These are phyloP conservation scores for Lentinus brumalis DNA, from an alignment of 768 basidiomycete genomes.

Conservation along the genomic window DNA sequence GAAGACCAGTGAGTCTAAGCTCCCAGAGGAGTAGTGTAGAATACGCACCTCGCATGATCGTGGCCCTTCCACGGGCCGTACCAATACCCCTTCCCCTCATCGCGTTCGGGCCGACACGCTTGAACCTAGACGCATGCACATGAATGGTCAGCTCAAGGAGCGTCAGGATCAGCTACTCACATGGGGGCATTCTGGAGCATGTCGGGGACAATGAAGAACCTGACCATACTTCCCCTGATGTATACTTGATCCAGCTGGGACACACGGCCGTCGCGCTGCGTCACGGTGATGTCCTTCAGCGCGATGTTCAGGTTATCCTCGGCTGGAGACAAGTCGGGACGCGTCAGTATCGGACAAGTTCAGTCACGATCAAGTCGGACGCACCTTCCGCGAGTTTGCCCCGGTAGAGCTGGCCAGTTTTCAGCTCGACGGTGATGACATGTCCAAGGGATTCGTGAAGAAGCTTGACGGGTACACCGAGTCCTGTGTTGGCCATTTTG, in stretches of 20 bases:
- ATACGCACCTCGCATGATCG: slow-evolving; percentile 92
- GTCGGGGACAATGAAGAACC: slow-evolving; percentile 99
- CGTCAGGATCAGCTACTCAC: slow-evolving; percentile 49
- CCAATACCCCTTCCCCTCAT: slow-evolving; percentile 99
- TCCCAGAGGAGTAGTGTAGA: neutral
- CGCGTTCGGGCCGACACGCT: slow-evolving; percentile 95
- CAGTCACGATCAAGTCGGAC: slow-evolving; percentile 22
- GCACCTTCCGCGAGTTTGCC: slow-evolving; percentile 97
- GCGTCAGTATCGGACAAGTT: neutral
- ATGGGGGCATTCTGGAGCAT: slow-evolving; percentile 99
- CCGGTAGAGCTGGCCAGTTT: slow-evolving; percentile 95
- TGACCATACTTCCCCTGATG: slow-evolving; percentile 96
- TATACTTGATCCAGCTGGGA: slow-evolving; percentile 99
- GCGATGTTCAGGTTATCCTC: slow-evolving; percentile 99
- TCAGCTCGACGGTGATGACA: slow-evolving; percentile 96
- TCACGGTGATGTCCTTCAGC: slow-evolving; percentile 94
- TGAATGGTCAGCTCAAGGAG: slow-evolving; percentile 1
- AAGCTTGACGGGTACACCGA: slow-evolving; percentile 95
- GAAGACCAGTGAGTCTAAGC: slow-evolving; percentile 19
- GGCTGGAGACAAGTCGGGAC: slow-evolving; percentile 49
- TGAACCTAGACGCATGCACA: slow-evolving; percentile 71
- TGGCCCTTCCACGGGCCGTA: slow-evolving; percentile 97
- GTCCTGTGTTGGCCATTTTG: slow-evolving; percentile 52
- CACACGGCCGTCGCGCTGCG: slow-evolving; percentile 95
- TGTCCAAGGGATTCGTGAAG: slow-evolving; percentile 97